Percentiles rank a stretch among this genome's conserved stretches.
Conservation (phyloP, 2,329 filamentous ascomycete genomes). For the Sporothrix curviconia region DNA sequence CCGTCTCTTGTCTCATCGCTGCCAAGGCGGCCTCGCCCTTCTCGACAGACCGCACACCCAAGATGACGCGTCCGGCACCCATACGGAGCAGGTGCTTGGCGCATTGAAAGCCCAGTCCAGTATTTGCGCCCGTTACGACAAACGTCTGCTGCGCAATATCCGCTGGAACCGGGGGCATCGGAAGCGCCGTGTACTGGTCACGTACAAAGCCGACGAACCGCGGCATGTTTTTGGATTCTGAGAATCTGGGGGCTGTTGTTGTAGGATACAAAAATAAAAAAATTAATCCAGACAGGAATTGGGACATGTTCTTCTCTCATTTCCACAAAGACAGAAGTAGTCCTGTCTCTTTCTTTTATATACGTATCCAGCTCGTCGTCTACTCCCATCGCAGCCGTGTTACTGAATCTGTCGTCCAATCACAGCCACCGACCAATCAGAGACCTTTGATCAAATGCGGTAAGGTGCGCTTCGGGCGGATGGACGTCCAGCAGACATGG, state of each 20-base stretch:
- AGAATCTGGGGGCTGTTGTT: background rate
- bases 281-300: background rate
- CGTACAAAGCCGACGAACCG: background rate
- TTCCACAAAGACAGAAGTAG: background rate
- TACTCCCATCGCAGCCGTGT: background rate
- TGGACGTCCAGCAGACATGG: too few species aligned
- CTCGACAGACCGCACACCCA: slow-evolving; percentile 26
- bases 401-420: background rate
- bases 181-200: background rate
- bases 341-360: slow-evolving; percentile 1
- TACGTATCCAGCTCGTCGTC: background rate
- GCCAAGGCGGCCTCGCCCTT: slow-evolving; percentile 31
- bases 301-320: background rate
- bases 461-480: too few species aligned
- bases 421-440: slow-evolving; percentile 2
- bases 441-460: background rate
- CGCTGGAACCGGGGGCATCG: background rate
- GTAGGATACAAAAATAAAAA: background rate
- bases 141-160: slow-evolving; percentile 21
- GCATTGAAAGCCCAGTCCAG: slow-evolving; percentile 31
- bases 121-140: slow-evolving; percentile 31
- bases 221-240: background rate
- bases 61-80: slow-evolving; percentile 27
- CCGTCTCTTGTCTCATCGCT: slow-evolving; percentile 24
- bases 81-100: slow-evolving; percentile 28